Percentiles rank a stretch among this genome's conserved stretches.
These are phyloP conservation scores for Pythium plurisporium DNA, from an alignment of 352 stramenopile species.

Conservation along the genomic window DNA sequence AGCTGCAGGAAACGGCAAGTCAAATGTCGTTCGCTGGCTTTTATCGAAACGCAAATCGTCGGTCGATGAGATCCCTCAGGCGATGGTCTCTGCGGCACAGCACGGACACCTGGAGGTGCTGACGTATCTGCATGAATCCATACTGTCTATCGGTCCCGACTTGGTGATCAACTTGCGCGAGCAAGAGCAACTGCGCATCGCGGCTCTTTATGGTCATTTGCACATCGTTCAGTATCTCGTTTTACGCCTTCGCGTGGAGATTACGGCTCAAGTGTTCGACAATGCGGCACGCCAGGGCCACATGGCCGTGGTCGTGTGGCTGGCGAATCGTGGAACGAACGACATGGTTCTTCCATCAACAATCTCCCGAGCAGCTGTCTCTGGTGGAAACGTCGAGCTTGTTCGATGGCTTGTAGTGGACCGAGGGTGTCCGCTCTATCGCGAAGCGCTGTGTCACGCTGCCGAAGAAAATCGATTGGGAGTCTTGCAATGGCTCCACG, in stretches of 20 bases:
- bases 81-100: neutral
- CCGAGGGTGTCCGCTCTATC: neutral
- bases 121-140: neutral
- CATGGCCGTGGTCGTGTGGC: neutral
- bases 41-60: neutral
- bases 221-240: neutral
- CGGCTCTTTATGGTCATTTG: neutral
- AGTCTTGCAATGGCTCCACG: neutral
- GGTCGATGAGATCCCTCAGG: neutral
- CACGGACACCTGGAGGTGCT: neutral
- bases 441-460: neutral
- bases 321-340: neutral
- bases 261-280: neutral
- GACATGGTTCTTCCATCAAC: neutral
- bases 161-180: neutral
- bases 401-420: neutral
- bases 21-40: neutral
- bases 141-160: no score
- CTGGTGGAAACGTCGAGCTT: neutral
- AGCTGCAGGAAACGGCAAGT: neutral
- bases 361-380: neutral
- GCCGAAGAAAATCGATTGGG: neutral
- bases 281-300: neutral
- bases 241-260: neutral
- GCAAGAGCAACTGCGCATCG: neutral